phyloP scores from a whole-genome alignment of 2,329 filamentous ascomycete species.

The Stagonosporopsis chrysanthemi region DNA sequence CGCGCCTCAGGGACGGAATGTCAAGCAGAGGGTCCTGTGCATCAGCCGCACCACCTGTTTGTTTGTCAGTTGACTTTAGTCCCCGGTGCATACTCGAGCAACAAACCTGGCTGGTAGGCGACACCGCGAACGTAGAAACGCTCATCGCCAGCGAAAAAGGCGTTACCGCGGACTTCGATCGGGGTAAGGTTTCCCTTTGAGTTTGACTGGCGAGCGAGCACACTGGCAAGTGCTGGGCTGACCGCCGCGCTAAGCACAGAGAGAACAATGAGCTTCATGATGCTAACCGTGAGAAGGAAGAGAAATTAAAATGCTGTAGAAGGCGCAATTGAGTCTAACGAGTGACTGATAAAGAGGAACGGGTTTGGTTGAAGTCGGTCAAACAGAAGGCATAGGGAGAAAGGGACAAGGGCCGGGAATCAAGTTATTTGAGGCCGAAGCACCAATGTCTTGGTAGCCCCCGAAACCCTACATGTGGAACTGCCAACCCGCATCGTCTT shows the following conservation, averaged over 20 bases:
- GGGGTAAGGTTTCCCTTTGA: constrained; percentile 55
- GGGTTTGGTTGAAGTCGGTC: constrained; percentile 28
- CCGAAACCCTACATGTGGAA: constrained; percentile 42
- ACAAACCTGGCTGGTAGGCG: constrained; percentile 70
- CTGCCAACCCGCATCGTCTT: constrained; percentile 47
- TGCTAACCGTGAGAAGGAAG: constrained; percentile 23
- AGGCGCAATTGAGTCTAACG: constrained; percentile 41
- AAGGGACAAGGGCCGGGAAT: constrained; percentile 26
- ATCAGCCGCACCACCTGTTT: constrained; percentile 50
- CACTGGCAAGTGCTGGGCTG: constrained; percentile 35
- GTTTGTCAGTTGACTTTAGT: constrained; percentile 18
- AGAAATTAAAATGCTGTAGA: constrained; percentile 40
- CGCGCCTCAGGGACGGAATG: constrained; percentile 71
- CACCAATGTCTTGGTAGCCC: constrained; percentile 37
- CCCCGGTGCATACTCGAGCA: constrained; percentile 50
- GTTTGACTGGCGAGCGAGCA: constrained; percentile 31
- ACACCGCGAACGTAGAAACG: constrained; percentile 68
- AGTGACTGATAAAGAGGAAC: constrained; percentile 47
- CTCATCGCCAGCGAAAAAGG: constrained; percentile 67
- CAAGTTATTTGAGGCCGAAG: constrained; percentile 44
- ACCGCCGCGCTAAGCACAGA: constrained; percentile 38
- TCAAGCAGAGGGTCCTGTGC: constrained; percentile 78
- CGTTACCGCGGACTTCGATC: constrained; percentile 67
- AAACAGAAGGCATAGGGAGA: constrained; percentile 38
- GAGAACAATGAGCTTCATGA: constrained; percentile 44